phyloP scores from a whole-genome alignment of 441 rosid species.

The Viola pubescens region DNA sequence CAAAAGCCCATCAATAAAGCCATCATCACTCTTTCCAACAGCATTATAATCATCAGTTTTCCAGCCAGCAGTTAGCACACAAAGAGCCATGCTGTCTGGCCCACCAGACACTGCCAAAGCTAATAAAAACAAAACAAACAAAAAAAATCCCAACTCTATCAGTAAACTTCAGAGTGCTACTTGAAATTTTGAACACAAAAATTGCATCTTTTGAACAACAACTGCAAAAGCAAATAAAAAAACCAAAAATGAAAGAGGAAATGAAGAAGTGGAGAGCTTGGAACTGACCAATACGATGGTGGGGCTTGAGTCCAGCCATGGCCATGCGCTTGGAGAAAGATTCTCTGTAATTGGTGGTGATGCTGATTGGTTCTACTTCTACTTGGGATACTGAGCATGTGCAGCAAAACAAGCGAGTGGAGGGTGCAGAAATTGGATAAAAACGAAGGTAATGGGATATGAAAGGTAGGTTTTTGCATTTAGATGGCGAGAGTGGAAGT shows the following conservation, averaged over 20 bases:
- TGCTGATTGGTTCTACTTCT: slow-evolving; percentile 11
- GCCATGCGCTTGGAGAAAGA: slow-evolving; percentile 67
- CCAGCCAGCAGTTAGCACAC: slow-evolving; percentile 76
- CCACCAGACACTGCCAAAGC: slow-evolving; percentile 97
- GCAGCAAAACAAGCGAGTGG: slow-evolving; percentile 48
- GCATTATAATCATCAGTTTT: slow-evolving; percentile 40
- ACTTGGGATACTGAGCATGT: slow-evolving; percentile 20
- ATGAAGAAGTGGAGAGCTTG: neutral
- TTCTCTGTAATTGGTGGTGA: slow-evolving; percentile 35
- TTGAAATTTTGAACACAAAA: too few relatives aligned
- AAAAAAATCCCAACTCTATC: slow-evolving; percentile 4
- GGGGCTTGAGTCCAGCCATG: slow-evolving; percentile 78
- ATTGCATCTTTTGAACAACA: too few relatives aligned
- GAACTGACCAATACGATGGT: slow-evolving; percentile 64
- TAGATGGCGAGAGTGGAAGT: slow-evolving; percentile 28
- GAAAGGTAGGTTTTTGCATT: slow-evolving; percentile 20
- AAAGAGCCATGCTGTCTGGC: slow-evolving; percentile 91
- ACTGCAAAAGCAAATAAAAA: neutral
- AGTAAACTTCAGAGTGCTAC: neutral
- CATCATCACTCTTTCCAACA: slow-evolving; percentile 28
- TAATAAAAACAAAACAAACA: slow-evolving; percentile 18
- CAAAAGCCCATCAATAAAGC: slow-evolving; percentile 67
- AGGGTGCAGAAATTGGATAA: neutral
- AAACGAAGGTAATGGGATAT: slow-evolving; percentile 12
- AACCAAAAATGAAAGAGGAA: neutral